Evolutionary conservation across 2,329 filamentous ascomycete species (phyloP), one percentile per base, ranked within the genome.

Genomic region (Camillea tinctor): DNA sequence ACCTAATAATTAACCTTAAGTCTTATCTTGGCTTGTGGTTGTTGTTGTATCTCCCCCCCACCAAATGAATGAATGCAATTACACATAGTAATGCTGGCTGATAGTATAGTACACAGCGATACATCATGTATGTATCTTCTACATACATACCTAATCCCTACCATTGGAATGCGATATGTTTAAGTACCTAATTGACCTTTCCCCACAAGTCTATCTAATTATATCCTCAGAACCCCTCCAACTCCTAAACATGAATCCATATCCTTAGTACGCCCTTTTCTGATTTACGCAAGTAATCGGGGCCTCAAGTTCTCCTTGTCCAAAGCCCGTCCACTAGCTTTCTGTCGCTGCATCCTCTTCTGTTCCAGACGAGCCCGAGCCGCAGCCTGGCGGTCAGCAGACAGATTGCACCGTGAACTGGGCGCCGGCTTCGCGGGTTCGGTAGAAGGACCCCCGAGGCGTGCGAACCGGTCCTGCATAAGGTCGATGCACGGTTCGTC

Each of bases 311-410:
- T 85, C 74, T 85, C 84, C 76, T 85, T 72, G 52, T 72, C 65
- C 13, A 68, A 62, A 52, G 21, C 55, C 22, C 53, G 57, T 13
- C 61, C 60, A 48, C 57, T 56, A 24, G 60, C 58, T 58, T 73
- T 74, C 69, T 75, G 76, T 69, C 82, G 81, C 70, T 84, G 79
- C n/a, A 79, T 77, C 69, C 79, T 80, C 68, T 82, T 79, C 70
- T 80, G 77, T 70, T 85, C 80, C 15, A 87, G 78, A 7, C 83
- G 75, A 50, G 83, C 84, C 55, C 84, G 75, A 11, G 83, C 84
- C 1, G 83, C 84, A 6, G 82, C 80, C 52, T 78, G 77, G 36
- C 84, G 77, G 55, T 83, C 81, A 3, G 81, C 79, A 8, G 84
- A 77, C 13, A 86, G 68, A 1, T 72, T 73, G 21, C 77, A 76